A percentile compares a stretch with the other conserved stretches of the same genome.
Conservation (phyloP, 768 basidiomycete genomes). For the Leccinum obscurum region DNA sequence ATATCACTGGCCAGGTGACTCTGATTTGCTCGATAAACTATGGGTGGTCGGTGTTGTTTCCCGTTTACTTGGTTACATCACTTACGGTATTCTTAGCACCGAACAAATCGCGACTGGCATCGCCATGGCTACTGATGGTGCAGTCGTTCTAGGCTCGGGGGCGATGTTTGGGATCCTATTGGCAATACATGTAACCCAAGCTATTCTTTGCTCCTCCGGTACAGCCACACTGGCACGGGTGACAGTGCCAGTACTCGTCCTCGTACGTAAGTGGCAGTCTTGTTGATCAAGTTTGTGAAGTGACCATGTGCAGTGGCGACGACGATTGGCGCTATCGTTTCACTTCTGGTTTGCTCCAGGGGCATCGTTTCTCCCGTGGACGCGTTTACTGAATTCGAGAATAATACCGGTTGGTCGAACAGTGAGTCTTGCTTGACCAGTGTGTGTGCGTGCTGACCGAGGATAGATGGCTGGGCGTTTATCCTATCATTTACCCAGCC, state of each 20-base stretch:
- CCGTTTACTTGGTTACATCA: not conserved
- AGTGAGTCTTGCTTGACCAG: constrained; percentile 1
- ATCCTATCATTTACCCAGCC: constrained; percentile 28
- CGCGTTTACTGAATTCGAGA: constrained; percentile 30
- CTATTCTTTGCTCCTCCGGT: constrained; percentile 19
- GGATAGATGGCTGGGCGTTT: constrained; percentile 25
- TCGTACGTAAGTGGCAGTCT: constrained; percentile 12
- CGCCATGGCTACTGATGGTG: constrained; percentile 20
- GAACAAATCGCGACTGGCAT: constrained; percentile 21
- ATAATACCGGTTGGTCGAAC: constrained; percentile 26
- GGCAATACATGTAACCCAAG: constrained; percentile 19
- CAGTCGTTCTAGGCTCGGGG: constrained; percentile 15
- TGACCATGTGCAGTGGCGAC: constrained; percentile 16
- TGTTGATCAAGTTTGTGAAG: not conserved
- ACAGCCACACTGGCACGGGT: constrained; percentile 23
- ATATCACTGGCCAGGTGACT: constrained; percentile 24
- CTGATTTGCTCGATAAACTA: constrained; percentile 26
- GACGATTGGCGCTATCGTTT: constrained; percentile 6
- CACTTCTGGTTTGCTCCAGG: constrained; percentile 17
- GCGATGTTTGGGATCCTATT: constrained; percentile 23
- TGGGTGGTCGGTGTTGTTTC: constrained; percentile 12
- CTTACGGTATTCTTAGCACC: constrained; percentile 7
- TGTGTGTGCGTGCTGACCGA: not conserved
- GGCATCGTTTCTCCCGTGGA: constrained; percentile 16
- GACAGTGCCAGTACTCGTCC: constrained; percentile 10